A percentile compares a stretch with the other conserved stretches of the same genome.
Evolutionary conservation across 257 asterid genomes (phyloP).

Genomic region (Avicennia marina): DNA sequence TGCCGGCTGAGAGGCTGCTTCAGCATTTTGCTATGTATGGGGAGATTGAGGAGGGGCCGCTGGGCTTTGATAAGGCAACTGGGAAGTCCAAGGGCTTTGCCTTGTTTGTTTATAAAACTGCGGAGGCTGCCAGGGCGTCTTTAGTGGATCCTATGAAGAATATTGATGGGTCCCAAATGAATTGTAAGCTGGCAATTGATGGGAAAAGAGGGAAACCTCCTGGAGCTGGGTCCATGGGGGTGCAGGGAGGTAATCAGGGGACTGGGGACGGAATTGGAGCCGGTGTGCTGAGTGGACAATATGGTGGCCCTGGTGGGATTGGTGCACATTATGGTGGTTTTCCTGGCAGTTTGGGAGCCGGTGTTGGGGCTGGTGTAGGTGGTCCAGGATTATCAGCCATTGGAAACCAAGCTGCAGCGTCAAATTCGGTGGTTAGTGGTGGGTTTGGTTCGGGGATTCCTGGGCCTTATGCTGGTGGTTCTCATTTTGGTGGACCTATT

Average conservation of each 20-base stretch:
- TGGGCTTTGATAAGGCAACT: conserved; percentile 79
- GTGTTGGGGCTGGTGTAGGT: conserved; percentile 30
- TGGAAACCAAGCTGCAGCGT: conserved; percentile 43
- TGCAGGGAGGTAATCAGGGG: conserved; percentile 38
- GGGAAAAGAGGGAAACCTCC: conserved; percentile 63
- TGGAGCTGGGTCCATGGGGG: conserved; percentile 35
- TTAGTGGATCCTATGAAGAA: conserved; percentile 62
- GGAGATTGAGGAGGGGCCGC: conserved; percentile 87
- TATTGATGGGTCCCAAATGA: conserved; percentile 74
- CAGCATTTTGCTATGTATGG: conserved; percentile 75
- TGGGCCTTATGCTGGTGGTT: conserved; percentile 47
- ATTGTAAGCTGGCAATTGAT: conserved; percentile 71
- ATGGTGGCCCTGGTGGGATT: conserved; percentile 42
- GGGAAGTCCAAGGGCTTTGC: conserved; percentile 88
- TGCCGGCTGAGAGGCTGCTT: conserved; percentile 66
- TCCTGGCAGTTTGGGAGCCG: conserved; percentile 35
- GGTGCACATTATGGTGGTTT: conserved; percentile 44
- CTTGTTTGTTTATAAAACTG: conserved; percentile 70
- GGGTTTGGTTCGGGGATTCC: conserved; percentile 42
- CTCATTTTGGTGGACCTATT: conserved; percentile 47
- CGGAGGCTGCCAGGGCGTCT: conserved; percentile 67
- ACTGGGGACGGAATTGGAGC: conserved; percentile 43
- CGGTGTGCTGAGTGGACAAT: conserved; percentile 37
- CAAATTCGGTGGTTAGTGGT: conserved; percentile 42
- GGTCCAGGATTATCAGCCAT: conserved; percentile 37